These are phyloP conservation scores for Vanderwaltozyma verrucispora DNA, from an alignment of 805 yeast genomes.

Conservation along the genomic window DNA sequence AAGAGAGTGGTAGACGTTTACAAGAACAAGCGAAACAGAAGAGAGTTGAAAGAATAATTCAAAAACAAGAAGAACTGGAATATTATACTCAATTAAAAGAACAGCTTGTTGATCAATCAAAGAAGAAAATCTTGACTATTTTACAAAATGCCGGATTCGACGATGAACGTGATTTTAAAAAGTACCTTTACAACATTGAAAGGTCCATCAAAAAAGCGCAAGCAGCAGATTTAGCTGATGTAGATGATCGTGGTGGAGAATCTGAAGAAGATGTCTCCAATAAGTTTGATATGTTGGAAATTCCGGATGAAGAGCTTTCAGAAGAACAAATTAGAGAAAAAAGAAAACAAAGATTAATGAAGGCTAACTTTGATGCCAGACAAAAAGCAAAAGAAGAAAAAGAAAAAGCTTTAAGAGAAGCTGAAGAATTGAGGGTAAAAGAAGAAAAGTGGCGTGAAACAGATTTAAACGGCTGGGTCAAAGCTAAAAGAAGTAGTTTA, in stretches of 20 bases:
- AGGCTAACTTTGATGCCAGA: constrained; percentile 85
- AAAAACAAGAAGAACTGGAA: constrained; percentile 69
- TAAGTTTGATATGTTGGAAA: constrained; percentile 62
- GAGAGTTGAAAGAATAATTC: constrained; percentile 66
- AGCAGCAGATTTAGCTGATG: constrained; percentile 52
- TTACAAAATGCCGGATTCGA: constrained; percentile 69
- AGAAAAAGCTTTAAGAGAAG: constrained; percentile 47
- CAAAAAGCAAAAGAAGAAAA: constrained; percentile 73
- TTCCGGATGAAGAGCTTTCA: constrained; percentile 73
- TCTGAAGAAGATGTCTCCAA: constrained; percentile 35
- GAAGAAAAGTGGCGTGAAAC: constrained; percentile 70
- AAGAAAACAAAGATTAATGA: constrained; percentile 68
- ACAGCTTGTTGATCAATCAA: constrained; percentile 39
- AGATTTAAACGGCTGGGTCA: constrained; percentile 74
- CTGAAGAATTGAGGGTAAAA: constrained; percentile 47
- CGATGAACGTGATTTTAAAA: constrained; percentile 59
- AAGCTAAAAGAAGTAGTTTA: constrained; percentile 52
- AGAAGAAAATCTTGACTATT: constrained; percentile 43
- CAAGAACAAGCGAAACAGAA: constrained; percentile 90
- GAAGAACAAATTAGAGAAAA: constrained; percentile 82
- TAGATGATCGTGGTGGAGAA: constrained; percentile 37
- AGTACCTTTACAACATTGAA: constrained; percentile 54
- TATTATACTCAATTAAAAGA: constrained; percentile 55
- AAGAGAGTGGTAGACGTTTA: constrained; percentile 76
- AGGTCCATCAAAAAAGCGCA: constrained; percentile 59